Base-by-base conservation (phyloP, 2,329 filamentous ascomycete genomes). In the Pleurostoma richardsiae region DNA sequence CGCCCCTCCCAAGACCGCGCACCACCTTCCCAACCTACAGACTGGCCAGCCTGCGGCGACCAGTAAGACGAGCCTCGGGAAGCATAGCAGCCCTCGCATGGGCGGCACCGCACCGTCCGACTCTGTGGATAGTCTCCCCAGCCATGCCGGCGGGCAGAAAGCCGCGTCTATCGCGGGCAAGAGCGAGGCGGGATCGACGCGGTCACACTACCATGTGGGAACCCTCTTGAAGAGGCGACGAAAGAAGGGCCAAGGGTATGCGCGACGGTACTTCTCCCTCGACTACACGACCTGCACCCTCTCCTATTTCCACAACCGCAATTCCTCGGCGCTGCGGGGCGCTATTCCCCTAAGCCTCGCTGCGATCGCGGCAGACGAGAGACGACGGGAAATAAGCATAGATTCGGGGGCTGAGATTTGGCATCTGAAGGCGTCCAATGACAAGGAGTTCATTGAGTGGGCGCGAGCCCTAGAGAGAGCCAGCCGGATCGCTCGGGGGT, bases 331-430 rank as follows among this genome's bases (percentile, higher is more conserved):
- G 1, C 74, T 99, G 40, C 83, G 94, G 49, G 94, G 94, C 19
- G 90, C 94, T 6, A 94, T 99, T 44, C 94, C 94, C 0, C 76
- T 99, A 6, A 94, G 90, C 29, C 71, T 99, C 44, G 94, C 94
- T 11, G 94, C 90, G 4, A 87, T 99, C 49, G 88, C 91, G 4
- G 90, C 90, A 6, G 91, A 96, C 61, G 89, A 94, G 63, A 83
- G 88, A 59, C 83, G 88, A 36, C 81, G 90, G 53, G 92, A 97
- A 65, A 96, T 99, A 45, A 95, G 87, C 39, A 94, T 99, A 48
- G 94, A 99, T 63, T 97, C 94, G 0, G 94, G 94, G 1, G 91
- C 94, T 3, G 94, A 99, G 66, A 83, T 99, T 29, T 99, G 94
- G 94, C 94, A 97, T 69, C 73, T 99, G 30, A 85, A 85, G 58